phyloP scores from a whole-genome alignment of 2,329 filamentous ascomycete genomes.

The Diplodia mutila region DNA sequence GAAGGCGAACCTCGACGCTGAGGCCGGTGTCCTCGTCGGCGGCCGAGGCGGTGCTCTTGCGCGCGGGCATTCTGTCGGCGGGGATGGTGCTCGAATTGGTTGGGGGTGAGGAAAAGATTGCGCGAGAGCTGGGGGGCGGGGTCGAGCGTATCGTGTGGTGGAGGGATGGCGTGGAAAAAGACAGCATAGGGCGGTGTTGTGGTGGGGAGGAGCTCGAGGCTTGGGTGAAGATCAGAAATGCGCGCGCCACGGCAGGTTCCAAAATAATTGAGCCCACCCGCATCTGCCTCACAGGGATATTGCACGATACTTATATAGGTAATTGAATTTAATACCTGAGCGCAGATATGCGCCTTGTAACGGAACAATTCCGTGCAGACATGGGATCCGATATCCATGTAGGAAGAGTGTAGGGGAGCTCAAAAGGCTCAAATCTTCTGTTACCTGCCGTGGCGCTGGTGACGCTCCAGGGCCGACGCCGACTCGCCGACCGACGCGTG shows the following conservation, averaged over 20 bases:
- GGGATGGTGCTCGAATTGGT: not conserved
- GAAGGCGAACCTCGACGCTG: conserved; percentile 47
- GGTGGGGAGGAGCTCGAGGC: conserved; percentile 11
- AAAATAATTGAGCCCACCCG: too few species aligned
- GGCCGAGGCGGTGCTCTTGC: conserved; percentile 52
- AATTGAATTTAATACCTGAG: too few species aligned
- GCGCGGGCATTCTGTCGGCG: conserved; percentile 47
- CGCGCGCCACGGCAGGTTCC: too few species aligned
- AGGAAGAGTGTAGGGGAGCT: too few species aligned
- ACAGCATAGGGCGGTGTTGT: conserved; percentile 13
- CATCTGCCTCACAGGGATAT: too few species aligned
- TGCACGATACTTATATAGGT: too few species aligned
- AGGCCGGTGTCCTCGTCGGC: conserved; percentile 46
- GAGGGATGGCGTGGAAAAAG: not conserved
- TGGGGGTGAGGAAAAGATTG: not conserved
- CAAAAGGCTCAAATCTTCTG: too few species aligned
- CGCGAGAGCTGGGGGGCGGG: not conserved
- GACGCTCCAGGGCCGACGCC: not conserved
- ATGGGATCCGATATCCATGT: too few species aligned
- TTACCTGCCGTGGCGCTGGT: too few species aligned
- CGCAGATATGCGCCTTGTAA: too few species aligned
- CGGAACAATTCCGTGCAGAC: too few species aligned
- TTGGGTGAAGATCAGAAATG: conserved; percentile 17
- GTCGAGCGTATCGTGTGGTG: not conserved
- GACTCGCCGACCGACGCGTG: conserved; percentile 11